phyloP scores from a whole-genome alignment of 106 monocot species.

The Dendrobium nobile region DNA sequence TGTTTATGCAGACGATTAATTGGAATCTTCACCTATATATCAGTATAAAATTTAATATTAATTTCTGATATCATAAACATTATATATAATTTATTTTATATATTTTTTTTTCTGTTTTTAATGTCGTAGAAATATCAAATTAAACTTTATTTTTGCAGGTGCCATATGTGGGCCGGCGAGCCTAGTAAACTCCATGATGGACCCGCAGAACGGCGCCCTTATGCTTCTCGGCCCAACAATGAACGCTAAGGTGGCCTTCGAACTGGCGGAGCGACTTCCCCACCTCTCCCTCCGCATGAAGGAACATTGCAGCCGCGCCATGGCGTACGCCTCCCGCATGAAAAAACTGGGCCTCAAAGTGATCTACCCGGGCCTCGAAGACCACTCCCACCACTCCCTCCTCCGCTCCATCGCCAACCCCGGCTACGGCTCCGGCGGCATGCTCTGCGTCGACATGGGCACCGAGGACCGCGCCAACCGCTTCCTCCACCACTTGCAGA shows the following conservation, averaged over 20 bases:
- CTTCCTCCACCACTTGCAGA: conserved; percentile 90
- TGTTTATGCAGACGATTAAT: too few relatives aligned
- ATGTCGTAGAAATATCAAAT: too few relatives aligned
- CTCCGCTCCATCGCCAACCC: conserved; percentile 63
- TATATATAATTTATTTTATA: too few relatives aligned
- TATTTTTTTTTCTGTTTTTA: not conserved
- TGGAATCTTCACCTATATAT: too few relatives aligned
- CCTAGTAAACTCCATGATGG: conserved; percentile 91
- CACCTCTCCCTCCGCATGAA: conserved; percentile 90
- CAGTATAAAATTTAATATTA: too few relatives aligned
- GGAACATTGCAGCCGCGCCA: conserved; percentile 72
- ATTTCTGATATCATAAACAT: too few relatives aligned
- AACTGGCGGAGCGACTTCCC: conserved; percentile 81
- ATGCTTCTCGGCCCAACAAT: conserved; percentile 91
- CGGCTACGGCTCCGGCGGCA: conserved; percentile 87
- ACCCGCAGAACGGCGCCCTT: conserved; percentile 71
- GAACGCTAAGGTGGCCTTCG: conserved; percentile 95
- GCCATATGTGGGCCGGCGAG: conserved; percentile 80
- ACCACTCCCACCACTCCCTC: conserved; percentile 75
- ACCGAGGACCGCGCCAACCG: conserved; percentile 74
- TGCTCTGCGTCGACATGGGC: conserved; percentile 96
- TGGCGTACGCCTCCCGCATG: conserved; percentile 66
- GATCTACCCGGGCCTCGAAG: conserved; percentile 77
- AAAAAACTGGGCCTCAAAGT: conserved; percentile 58
- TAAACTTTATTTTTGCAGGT: conserved; percentile 26